Percentiles rank a stretch among this genome's conserved stretches.
phyloP scores from a whole-genome alignment of 129 eudicot genomes.

The Chrysanthemum seticuspe region DNA sequence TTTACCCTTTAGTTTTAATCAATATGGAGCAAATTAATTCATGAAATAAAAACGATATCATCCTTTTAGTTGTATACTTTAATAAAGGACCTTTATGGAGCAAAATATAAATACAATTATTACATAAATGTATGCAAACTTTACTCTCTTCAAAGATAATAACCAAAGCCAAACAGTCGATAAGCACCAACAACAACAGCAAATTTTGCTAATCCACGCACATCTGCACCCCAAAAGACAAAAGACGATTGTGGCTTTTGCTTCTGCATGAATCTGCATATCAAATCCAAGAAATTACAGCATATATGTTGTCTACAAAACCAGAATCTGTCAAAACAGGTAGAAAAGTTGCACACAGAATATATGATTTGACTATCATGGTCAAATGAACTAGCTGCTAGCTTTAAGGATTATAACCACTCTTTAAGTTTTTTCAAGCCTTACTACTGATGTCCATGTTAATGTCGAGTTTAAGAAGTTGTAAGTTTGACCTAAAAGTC shows the following conservation, averaged over 20 bases:
- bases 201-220: neutral
- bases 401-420: neutral
- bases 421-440: neutral
- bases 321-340: neutral
- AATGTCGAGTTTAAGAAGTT: neutral
- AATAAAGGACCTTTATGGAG: no score
- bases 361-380: neutral
- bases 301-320: neutral
- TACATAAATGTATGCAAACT: no score
- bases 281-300: slow-evolving; percentile 9
- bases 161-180: no score
- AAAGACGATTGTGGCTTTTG: neutral
- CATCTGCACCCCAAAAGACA: slow-evolving; percentile 30
- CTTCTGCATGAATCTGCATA: slow-evolving; percentile 41
- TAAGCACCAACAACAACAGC: neutral
- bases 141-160: no score
- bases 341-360: neutral
- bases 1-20: no score
- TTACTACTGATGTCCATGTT: neutral
- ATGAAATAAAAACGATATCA: no score
- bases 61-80: no score
- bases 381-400: neutral
- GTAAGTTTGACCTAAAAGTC: neutral
- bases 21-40: no score
- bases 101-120: no score